Base-by-base conservation (phyloP, 441 rosid species). In the Euphorbia celastroides region DNA sequence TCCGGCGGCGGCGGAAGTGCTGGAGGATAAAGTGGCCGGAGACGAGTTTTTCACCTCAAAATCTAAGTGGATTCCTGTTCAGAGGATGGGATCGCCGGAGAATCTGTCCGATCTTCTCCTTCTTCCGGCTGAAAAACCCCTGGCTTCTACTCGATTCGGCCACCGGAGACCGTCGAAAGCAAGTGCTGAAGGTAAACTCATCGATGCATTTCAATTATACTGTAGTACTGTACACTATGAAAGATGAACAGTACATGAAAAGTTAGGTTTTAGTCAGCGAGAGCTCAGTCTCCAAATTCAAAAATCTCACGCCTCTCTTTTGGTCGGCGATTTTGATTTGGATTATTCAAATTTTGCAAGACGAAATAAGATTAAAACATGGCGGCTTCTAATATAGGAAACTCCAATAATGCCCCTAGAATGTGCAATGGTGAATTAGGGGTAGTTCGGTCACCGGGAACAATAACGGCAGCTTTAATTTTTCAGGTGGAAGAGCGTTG, bases 121-220 rank as follows among this genome's bases (percentile, higher is more conserved):
- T 13, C 74, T 78, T 34, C 74, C 79, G 44, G 57, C 46, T 67
- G 81, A 74, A 74, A 88, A 83, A 71, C 83, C 86, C 31, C 89
- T 77, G 42, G 84, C 72, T 76, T 84, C 89, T 57, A 41, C 80
- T 55, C 81, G 87, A 60, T 81, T 86, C 64, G 80, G 77, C 56
- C 81, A 84, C 60, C 85, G 88, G 73, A 87, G 77, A 70, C 81
- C 84, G 26, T 62, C 81, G 42, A 84, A 78, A 79, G 60, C 83
- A 59, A 80, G 68, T 58, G 80, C 80, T 57, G 87, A 88, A 83
- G 97, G 98, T 92, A 85, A 42, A 1, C 7, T 5, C 22, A 51
- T 20, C 10, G 50, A 51, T 7, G 22, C 56, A 20, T 19, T 51
- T 51, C 8, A 50, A 0, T 17, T 12, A 4, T 17, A 11, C 1